Base-by-base conservation (phyloP, 345 rosid genomes). In the Streptanthus diversifolius region DNA sequence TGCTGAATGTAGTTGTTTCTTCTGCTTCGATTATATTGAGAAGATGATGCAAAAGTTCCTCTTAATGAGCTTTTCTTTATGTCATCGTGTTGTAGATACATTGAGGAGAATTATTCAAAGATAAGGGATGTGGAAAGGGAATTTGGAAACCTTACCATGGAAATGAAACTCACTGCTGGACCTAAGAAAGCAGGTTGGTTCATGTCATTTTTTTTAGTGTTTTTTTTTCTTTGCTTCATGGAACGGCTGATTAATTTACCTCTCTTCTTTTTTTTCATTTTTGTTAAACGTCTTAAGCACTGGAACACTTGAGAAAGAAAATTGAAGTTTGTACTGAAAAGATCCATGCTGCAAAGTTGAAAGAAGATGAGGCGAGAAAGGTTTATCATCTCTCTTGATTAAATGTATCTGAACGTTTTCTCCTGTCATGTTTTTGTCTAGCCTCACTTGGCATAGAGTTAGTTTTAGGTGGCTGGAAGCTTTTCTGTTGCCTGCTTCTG, bases 91-190 rank as follows among this genome's bases (percentile, higher is more conserved):
- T 72, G 4, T 75, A 95, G 98, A 76, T 91, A 87, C 80, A 95
- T 91, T 77, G 86, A 88, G 41, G 98, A 91, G 83, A 90, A 91
- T 44, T 91, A 89, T 73, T 73, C 95, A 11, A 89, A 85, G 55
- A 91, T 95, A 62, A 89, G 88, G 55, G 92, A 87, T 86, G 90
- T 95, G 1, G 98, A 95, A 75, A 77, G 89, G 73, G 96, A 95
- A 79, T 81, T 91, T 3, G 84, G 82, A 66, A 85, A 80, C 82
- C 89, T 90, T 43, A 72, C 87, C 0, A 63, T 95, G 93, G 99
- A 95, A 71, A 83, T 95, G 96, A 95, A 95, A 80, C 96, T 95
- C 75, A 95, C 96, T 3, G 87, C 97, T 61, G 99, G 99, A 45
- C 99, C 99, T 33, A 95, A 95, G 80, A 91, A 85, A 71, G 93